Evolutionary conservation across 345 rosid genomes (phyloP).

Genomic region (Anastatica hierochuntica): DNA sequence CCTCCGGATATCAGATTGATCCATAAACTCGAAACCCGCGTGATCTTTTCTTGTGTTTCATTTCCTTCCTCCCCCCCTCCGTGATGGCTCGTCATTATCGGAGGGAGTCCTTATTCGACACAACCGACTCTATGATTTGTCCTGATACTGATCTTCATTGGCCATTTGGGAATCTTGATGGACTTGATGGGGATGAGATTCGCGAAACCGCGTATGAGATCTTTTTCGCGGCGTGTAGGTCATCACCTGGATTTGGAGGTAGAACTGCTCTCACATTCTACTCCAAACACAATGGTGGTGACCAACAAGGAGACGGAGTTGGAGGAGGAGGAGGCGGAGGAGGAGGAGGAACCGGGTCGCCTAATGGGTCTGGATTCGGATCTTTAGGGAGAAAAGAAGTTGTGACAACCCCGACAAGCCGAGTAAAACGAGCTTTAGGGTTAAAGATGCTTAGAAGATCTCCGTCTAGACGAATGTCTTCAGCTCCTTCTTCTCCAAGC

Average conservation of each 20-base stretch:
- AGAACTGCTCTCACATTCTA: conserved; percentile 51
- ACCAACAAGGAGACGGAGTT: conserved; percentile 26
- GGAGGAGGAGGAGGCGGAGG: conserved; percentile 32
- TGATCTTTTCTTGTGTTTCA: not conserved
- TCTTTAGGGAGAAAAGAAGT: conserved; percentile 39
- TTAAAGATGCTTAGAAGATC: conserved; percentile 65
- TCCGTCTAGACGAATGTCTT: conserved; percentile 59
- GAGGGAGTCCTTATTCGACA: conserved; percentile 36
- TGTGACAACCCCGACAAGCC: conserved; percentile 57
- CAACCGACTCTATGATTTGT: conserved; percentile 8
- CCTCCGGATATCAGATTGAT: not conserved
- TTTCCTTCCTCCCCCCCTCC: conserved; percentile 4
- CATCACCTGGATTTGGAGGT: conserved; percentile 84
- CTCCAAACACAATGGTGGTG: conserved; percentile 33
- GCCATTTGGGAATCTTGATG: conserved; percentile 60
- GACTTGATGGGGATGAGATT: conserved; percentile 51
- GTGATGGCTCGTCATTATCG: conserved; percentile 38
- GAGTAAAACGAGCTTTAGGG: conserved; percentile 62
- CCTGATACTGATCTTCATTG: conserved; percentile 44
- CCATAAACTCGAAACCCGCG: not conserved
- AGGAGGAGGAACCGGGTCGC: conserved; percentile 8
- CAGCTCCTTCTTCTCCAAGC: conserved; percentile 47
- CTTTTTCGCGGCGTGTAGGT: conserved; percentile 73
- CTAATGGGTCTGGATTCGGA: conserved; percentile 16
- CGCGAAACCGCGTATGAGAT: conserved; percentile 83